These are phyloP conservation scores for Monosporozyma servazzii DNA, from an alignment of 805 yeast genomes.

Conservation along the genomic window DNA sequence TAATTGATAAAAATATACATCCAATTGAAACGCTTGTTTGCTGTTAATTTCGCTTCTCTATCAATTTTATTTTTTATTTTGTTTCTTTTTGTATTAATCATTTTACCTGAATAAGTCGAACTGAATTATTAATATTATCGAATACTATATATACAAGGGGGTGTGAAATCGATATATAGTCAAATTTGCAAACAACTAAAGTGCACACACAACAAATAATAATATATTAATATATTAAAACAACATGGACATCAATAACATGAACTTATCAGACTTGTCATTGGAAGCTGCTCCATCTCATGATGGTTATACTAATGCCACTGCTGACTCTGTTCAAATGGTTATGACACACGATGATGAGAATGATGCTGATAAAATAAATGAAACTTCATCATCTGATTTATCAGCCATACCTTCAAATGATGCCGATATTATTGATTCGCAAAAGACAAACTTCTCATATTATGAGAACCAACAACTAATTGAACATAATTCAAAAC, in stretches of 20 bases:
- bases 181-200: neutral
- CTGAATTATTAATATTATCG: too few relatives aligned
- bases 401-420: neutral
- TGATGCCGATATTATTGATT: neutral
- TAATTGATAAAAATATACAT: too few relatives aligned
- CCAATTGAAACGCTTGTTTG: neutral
- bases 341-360: conserved; percentile 7
- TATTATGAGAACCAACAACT: conserved; percentile 27
- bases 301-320: conserved; percentile 11
- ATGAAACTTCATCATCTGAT: neutral
- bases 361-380: neutral
- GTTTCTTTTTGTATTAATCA: too few relatives aligned
- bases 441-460: conserved; percentile 21
- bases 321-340: conserved; percentile 5
- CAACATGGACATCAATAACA: conserved; percentile 5
- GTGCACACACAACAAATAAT: neutral
- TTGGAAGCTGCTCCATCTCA: conserved; percentile 23
- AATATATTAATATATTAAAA: neutral
- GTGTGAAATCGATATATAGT: neutral
- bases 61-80: too few relatives aligned
- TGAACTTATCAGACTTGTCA: conserved; percentile 14
- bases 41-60: too few relatives aligned
- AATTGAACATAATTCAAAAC: conserved; percentile 25
- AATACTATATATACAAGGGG: too few relatives aligned
- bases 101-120: too few relatives aligned